These are phyloP conservation scores for Scheffersomyces coipomensis DNA, from an alignment of 805 yeast species.

Conservation along the genomic window DNA sequence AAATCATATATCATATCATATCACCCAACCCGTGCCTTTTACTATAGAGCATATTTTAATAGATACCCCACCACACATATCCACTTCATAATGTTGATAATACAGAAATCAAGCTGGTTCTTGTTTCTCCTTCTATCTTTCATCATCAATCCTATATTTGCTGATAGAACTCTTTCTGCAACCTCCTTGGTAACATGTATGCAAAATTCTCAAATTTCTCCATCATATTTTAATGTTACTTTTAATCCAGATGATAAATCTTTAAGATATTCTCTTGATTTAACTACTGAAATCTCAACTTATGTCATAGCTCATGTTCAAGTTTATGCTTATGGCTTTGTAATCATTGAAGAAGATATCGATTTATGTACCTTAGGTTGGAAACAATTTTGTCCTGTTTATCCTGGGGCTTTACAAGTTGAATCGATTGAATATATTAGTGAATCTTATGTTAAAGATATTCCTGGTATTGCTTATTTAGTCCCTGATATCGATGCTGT, in stretches of 20 bases:
- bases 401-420: conserved; percentile 77
- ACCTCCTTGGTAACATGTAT: conserved; percentile 84
- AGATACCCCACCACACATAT: too few species aligned
- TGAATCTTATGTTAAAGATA: conserved; percentile 44
- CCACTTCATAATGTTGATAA: neutral
- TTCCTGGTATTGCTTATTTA: conserved; percentile 83
- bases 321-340: conserved; percentile 85
- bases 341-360: conserved; percentile 54
- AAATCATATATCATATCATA: too few species aligned
- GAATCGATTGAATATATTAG: conserved; percentile 66
- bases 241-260: conserved; percentile 73
- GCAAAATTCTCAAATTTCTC: conserved; percentile 71
- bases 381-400: conserved; percentile 89
- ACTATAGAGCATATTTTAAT: too few species aligned
- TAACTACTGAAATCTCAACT: conserved; percentile 66
- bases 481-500: conserved; percentile 88
- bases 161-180: conserved; percentile 45
- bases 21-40: too few species aligned
- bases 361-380: conserved; percentile 68
- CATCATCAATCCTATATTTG: conserved; percentile 6
- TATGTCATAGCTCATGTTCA: conserved; percentile 66
- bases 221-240: conserved; percentile 69
- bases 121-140: conserved; percentile 2
- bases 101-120: neutral
- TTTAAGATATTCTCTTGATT: conserved; percentile 64